Percentiles rank a stretch among this genome's conserved stretches.
These are phyloP conservation scores for Rhizophora mangle DNA, from an alignment of 345 rosid species.

Conservation along the genomic window DNA sequence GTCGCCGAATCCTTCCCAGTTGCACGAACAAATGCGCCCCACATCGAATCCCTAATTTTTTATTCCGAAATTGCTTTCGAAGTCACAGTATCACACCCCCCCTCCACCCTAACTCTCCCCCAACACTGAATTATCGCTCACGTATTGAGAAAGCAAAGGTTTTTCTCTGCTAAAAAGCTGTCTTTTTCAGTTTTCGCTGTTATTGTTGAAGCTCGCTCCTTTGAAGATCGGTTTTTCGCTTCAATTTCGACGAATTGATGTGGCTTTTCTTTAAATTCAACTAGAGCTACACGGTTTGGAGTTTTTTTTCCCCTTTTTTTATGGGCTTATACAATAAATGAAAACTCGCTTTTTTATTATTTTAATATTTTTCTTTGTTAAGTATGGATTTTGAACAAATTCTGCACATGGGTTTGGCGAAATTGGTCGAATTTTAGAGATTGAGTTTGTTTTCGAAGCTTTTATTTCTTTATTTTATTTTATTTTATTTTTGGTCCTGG, in stretches of 20 bases:
- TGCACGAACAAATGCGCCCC: conserved; percentile 9
- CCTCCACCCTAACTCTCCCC: too few relatives aligned
- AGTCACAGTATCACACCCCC: background rate
- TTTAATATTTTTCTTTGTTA: background rate
- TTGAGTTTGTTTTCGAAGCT: background rate
- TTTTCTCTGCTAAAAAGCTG: too few relatives aligned
- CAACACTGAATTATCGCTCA: too few relatives aligned
- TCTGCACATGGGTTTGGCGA: background rate
- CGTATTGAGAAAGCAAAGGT: too few relatives aligned
- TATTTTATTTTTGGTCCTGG: background rate
- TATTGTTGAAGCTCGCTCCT: background rate
- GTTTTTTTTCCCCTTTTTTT: background rate
- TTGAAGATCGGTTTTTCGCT: background rate
- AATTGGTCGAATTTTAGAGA: background rate
- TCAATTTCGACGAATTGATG: conserved; percentile 4
- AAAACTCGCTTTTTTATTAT: background rate
- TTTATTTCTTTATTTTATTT: too few relatives aligned
- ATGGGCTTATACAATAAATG: too few relatives aligned
- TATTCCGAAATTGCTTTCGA: background rate
- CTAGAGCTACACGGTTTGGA: background rate
- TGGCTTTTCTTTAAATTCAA: background rate
- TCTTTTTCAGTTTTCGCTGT: too few relatives aligned
- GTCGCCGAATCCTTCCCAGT: background rate
- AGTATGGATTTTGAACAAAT: background rate
- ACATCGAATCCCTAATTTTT: conserved; percentile 14